These are phyloP conservation scores for Cymbidium sinense DNA, from an alignment of 106 monocot species.

Conservation along the genomic window DNA sequence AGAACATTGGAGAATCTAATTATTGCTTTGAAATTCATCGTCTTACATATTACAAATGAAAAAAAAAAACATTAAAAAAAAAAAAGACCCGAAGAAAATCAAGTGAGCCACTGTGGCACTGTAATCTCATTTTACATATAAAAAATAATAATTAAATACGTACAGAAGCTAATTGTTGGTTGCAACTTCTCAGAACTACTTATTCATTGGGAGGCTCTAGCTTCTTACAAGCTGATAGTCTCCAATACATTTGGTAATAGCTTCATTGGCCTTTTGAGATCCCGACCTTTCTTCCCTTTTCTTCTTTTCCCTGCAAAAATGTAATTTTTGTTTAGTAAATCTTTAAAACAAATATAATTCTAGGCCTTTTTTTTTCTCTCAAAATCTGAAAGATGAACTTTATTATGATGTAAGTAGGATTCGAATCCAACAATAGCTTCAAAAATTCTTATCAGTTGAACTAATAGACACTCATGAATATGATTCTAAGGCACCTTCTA, in stretches of 20 bases:
- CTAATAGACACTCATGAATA: too few species aligned
- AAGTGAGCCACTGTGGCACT: not conserved
- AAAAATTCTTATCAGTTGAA: too few species aligned
- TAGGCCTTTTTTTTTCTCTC: too few species aligned
- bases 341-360: not conserved
- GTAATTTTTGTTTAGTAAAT: too few species aligned
- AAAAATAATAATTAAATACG: not conserved
- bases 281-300: conserved; percentile 59
- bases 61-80: not conserved
- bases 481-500: too few species aligned
- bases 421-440: too few species aligned
- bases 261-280: conserved; percentile 49
- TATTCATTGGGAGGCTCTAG: not conserved
- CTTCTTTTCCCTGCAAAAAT: conserved; percentile 64
- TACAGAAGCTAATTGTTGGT: not conserved
- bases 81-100: not conserved
- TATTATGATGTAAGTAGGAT: too few species aligned
- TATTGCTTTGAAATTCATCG: not conserved
- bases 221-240: conserved; percentile 22
- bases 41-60: not conserved
- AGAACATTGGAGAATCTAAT: not conserved
- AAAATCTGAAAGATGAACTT: too few species aligned
- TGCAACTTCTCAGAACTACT: not conserved
- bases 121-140: not conserved
- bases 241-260: conserved; percentile 48